Conservation (phyloP, 2,329 filamentous ascomycete genomes). For the Alternaria brassicicola region DNA sequence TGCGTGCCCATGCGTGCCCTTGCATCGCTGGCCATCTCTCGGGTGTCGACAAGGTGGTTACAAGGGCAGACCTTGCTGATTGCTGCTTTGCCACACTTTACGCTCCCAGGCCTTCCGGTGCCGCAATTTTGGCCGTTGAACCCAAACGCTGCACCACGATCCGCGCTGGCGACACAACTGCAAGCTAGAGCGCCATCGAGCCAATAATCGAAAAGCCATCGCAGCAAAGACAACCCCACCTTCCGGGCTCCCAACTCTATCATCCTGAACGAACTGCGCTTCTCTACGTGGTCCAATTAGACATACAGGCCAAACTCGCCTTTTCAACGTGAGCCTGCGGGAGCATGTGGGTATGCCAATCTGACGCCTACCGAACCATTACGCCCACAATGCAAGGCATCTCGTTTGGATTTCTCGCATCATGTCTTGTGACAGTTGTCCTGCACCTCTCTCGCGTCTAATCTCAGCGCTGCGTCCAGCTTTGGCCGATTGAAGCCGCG, state of each 20-base stretch:
- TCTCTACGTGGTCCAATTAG: slow-evolving; percentile 48
- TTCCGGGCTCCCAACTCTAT: slow-evolving; percentile 36
- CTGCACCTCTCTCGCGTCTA: slow-evolving; percentile 38
- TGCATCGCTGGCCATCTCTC: slow-evolving; percentile 35
- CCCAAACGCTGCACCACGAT: slow-evolving; percentile 35
- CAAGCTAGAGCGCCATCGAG: slow-evolving; percentile 33
- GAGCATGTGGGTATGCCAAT: slow-evolving; percentile 37
- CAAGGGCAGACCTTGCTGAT: slow-evolving; percentile 29
- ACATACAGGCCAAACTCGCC: slow-evolving; percentile 33
- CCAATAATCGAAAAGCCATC: slow-evolving; percentile 34
- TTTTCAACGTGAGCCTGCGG: slow-evolving; percentile 31
- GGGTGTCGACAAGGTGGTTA: slow-evolving; percentile 25
- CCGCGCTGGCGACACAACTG: slow-evolving; percentile 31
- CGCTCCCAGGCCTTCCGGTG: slow-evolving; percentile 28
- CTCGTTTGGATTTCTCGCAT: slow-evolving; percentile 28
- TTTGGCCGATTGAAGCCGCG: slow-evolving; percentile 39
- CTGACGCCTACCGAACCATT: slow-evolving; percentile 41
- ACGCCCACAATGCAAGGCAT: slow-evolving; percentile 31
- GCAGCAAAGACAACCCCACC: slow-evolving; percentile 34
- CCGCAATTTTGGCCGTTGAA: slow-evolving; percentile 22
- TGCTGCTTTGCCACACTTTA: slow-evolving; percentile 24
- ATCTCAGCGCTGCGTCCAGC: slow-evolving; percentile 31
- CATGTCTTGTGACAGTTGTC: slow-evolving; percentile 43
- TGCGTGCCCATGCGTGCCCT: slow-evolving; percentile 23
- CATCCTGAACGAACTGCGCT: slow-evolving; percentile 34